Evolutionary conservation across 495 filamentous ascomycete species (phyloP), one percentile per base, ranked within the genome.

Genomic region (Lichenothelia convexa): DNA sequence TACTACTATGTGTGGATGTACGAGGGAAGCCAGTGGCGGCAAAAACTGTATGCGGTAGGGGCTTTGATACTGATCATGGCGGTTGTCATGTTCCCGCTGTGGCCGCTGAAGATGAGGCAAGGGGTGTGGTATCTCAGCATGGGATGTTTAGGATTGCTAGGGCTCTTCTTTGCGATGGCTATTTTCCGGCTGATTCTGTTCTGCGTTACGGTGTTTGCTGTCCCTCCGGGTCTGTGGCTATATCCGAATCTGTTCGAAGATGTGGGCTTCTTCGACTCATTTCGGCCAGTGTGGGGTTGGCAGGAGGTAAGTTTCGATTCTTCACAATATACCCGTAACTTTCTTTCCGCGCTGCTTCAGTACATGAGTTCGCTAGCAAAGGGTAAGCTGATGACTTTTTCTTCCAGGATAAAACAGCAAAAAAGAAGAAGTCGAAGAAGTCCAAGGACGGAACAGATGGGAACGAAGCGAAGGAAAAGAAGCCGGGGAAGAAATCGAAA

Each of bases 201-300:
- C 61, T 78, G 78, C 47, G 58, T 87, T 51, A 95, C 91, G 8
- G 80, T 92, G 46, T 87, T 95, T 50, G 64, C 70, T 5, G 67
- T 73, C 7, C 65, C 84, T 11, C 89, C 87, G 1, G 91, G 91
- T 43, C 64, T 99, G 20, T 99, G 91, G 91, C 65, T 99, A 31
- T 99, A 84, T 64, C 91, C 91, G 31, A 99, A 99, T 52, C 56
- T 99, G 16, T 99, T 94, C 59, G 91, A 95, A 57, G 91, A 99
- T 53, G 91, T 99, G 30, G 89, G 87, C 5, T 94, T 99, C 58
- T 78, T 95, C 50, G 91, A 99, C 43, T 91, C 80, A 57, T 99
- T 99, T 65, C 78, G 78, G 59, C 91, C 91, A 18, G 55, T 89
- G 22, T 95, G 91, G 87, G 91, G 80, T 34, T 99, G 91, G 91